These are phyloP conservation scores for Chaetomium sp. DNA, from an alignment of 2,329 filamentous ascomycete genomes.

Conservation along the genomic window DNA sequence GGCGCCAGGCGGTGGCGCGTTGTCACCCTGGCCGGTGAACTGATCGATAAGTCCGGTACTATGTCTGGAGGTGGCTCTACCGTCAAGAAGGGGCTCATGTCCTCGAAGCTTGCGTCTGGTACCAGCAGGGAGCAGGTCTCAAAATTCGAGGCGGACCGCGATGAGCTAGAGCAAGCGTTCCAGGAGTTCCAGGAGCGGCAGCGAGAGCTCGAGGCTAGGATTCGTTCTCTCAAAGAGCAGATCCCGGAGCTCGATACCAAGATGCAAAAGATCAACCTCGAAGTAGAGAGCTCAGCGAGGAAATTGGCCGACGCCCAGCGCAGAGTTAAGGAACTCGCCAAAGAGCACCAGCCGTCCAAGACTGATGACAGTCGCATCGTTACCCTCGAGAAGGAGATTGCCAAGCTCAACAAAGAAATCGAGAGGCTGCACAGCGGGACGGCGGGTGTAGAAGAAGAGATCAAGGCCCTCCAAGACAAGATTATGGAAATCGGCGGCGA, in stretches of 20 bases:
- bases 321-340: slow-evolving; percentile 80
- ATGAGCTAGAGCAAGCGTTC: slow-evolving; percentile 80
- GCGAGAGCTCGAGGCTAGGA: slow-evolving; percentile 71
- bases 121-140: slow-evolving; percentile 84
- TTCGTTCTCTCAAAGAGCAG: slow-evolving; percentile 73
- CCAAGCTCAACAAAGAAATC: slow-evolving; percentile 74
- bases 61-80: slow-evolving; percentile 97
- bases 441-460: slow-evolving; percentile 88
- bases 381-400: slow-evolving; percentile 75
- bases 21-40: slow-evolving; percentile 89
- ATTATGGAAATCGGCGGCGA: slow-evolving; percentile 99
- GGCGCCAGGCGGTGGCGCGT: slow-evolving; percentile 93
- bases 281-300: slow-evolving; percentile 81
- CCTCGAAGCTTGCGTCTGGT: slow-evolving; percentile 87
- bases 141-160: slow-evolving; percentile 84
- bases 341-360: slow-evolving; percentile 78
- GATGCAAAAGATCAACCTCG: slow-evolving; percentile 87
- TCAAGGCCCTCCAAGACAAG: slow-evolving; percentile 89
- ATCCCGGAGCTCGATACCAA: slow-evolving; percentile 85
- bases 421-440: slow-evolving; percentile 80
- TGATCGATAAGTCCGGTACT: slow-evolving; percentile 97
- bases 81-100: slow-evolving; percentile 92
- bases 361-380: slow-evolving; percentile 74
- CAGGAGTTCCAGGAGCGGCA: slow-evolving; percentile 83
- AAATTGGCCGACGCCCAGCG: slow-evolving; percentile 84